Base-by-base conservation (phyloP, 805 yeast genomes). In the Saccharomycopsis fodiens region DNA sequence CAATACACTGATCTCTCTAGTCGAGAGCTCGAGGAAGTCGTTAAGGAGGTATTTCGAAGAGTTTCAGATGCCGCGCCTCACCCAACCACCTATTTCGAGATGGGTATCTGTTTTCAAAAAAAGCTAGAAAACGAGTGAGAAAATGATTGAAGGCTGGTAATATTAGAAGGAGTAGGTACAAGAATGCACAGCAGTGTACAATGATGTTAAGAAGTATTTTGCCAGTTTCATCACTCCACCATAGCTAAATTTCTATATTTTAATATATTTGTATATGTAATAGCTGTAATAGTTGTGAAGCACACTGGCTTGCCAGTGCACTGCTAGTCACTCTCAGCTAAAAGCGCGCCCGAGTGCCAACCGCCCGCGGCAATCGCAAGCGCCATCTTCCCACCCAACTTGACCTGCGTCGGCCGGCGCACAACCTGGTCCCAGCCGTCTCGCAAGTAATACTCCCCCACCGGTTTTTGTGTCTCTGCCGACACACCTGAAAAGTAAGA, bases 341-440 rank as follows among this genome's bases (percentile, higher is more conserved):
- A 65, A 43, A 84, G 64, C 1, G 87, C 88, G 37, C 80, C 78
- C 4, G 86, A 74, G 47, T 84, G 93, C 91, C 91, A 84, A 1
- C 93, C 94, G 13, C 79, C 80, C 4, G 89, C 86, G 1, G 84
- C 73, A 29, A 82, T 71, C 0, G 79, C 78, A 17, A 82, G 59
- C 57, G 81, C 77, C 27, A 64, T 62, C 3, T 76, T 76, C 3
- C 55, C 55, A 1, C 48, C 50, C 1, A 66, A 46, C 2, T 60
- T 52, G 4, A 75, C 62, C 39, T 56, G 56, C 1, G 65, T 61
- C 2, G 86, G 86, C 22, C 58, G 64, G 1, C 53, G 51, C 1
- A 69, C 58, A 13, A 48, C 49, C 7, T 32, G 36, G 36, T 25
- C 35, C 40, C 15, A 25, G 19, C 58, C 49, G 2, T 72, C 74